Conservation (phyloP, 345 rosid genomes). For the Passiflora organensis region DNA sequence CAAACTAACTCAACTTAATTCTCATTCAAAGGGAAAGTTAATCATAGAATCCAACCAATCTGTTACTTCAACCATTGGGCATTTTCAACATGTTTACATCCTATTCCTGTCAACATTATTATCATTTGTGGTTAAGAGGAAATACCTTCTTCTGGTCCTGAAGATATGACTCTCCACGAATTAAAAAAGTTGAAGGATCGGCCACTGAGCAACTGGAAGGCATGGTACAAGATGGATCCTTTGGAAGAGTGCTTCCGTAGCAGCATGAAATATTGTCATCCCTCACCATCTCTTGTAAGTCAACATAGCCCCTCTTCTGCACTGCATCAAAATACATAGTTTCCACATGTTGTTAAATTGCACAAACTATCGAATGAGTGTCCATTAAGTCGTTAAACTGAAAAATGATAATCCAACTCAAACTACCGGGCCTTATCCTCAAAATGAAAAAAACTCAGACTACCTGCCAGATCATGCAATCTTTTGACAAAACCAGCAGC, state of each 20-base stretch:
- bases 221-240: slow-evolving; percentile 53
- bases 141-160: slow-evolving; percentile 75
- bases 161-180: slow-evolving; percentile 78
- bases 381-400: too few species aligned
- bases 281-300: slow-evolving; percentile 61
- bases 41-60: neutral
- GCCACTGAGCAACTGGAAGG: slow-evolving; percentile 76
- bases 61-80: slow-evolving; percentile 2
- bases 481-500: slow-evolving; percentile 80
- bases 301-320: slow-evolving; percentile 87
- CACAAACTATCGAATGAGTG: neutral
- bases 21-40: neutral
- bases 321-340: slow-evolving; percentile 44
- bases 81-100: neutral
- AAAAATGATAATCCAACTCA: neutral
- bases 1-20: too few species aligned
- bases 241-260: slow-evolving; percentile 79
- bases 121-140: neutral
- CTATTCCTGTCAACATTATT: slow-evolving; percentile 3
- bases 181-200: slow-evolving; percentile 78
- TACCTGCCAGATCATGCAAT: slow-evolving; percentile 91
- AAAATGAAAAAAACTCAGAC: slow-evolving; percentile 16
- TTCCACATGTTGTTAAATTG: slow-evolving; percentile 13
- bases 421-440: neutral
- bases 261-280: slow-evolving; percentile 54